A percentile compares a stretch with the other conserved stretches of the same genome.
Evolutionary conservation across 371 early-diverging fungal genomes (phyloP).

Genomic region (Mortierella sp.): DNA sequence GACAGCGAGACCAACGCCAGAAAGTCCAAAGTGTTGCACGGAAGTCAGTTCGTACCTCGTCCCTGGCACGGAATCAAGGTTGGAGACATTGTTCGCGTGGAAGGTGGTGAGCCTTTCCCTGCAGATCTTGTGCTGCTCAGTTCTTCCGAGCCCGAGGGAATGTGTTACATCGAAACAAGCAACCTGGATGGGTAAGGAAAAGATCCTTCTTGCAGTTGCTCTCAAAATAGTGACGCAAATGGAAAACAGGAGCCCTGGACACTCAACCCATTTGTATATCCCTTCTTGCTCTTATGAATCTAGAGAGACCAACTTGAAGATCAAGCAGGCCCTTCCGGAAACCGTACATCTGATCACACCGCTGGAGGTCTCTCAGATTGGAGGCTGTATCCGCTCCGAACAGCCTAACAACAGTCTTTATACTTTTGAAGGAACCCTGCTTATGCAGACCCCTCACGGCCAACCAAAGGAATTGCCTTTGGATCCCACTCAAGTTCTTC

Average conservation of each 20-base stretch:
- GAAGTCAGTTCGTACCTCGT: slow-evolving; percentile 70
- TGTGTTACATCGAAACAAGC: slow-evolving; percentile 96
- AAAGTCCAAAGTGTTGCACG: slow-evolving; percentile 71
- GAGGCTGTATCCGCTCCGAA: slow-evolving; percentile 69
- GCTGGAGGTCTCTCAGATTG: slow-evolving; percentile 64
- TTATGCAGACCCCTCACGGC: slow-evolving; percentile 61
- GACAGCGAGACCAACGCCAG: slow-evolving; percentile 84
- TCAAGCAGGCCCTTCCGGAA: slow-evolving; percentile 84
- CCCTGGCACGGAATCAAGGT: slow-evolving; percentile 85
- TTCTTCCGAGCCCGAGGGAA: slow-evolving; percentile 86
- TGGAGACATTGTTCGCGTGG: slow-evolving; percentile 92
- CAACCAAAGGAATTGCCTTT: slow-evolving; percentile 74
- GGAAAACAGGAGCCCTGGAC: too few species aligned
- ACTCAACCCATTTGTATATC: too few species aligned
- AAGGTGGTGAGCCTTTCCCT: slow-evolving; percentile 89
- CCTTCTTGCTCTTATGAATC: too few species aligned
- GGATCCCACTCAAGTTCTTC: slow-evolving; percentile 83
- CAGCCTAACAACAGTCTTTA: slow-evolving; percentile 90
- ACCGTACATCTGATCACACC: slow-evolving; percentile 75
- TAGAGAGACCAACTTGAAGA: slow-evolving; percentile 93
- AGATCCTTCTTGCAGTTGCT: too few species aligned
- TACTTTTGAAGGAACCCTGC: slow-evolving; percentile 83
- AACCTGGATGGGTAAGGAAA: slow-evolving; percentile 88
- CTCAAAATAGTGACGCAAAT: too few species aligned
- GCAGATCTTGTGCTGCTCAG: slow-evolving; percentile 91